Evolutionary conservation across 2,329 filamentous ascomycete species (phyloP).

Genomic region (Tolypocladium endophyticum): DNA sequence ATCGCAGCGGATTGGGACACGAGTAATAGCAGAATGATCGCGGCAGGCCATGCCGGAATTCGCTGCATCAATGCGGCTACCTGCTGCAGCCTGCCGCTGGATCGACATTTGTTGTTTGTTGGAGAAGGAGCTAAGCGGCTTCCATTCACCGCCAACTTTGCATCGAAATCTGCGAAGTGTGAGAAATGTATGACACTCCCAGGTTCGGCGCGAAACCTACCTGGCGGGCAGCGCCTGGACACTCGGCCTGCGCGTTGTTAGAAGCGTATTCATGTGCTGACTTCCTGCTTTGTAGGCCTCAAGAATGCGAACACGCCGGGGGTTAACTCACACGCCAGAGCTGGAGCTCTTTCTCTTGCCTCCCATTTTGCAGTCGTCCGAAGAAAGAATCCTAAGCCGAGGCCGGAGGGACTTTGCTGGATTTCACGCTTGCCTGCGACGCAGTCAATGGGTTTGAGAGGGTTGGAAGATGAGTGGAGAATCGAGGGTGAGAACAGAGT

Average conservation of each 20-base stretch:
- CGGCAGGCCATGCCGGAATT: conserved; percentile 26
- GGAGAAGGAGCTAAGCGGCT: conserved; percentile 19
- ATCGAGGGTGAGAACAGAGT: background rate
- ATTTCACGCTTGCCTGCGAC: background rate
- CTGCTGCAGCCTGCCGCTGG: conserved; percentile 5
- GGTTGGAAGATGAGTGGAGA: background rate
- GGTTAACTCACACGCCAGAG: background rate
- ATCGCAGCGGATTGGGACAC: conserved; percentile 18
- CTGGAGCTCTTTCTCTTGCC: background rate
- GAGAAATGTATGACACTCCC: background rate
- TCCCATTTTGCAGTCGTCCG: background rate
- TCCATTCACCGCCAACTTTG: conserved; percentile 25
- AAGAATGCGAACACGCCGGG: background rate
- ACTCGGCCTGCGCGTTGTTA: background rate
- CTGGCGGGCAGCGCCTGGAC: background rate
- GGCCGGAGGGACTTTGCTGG: background rate
- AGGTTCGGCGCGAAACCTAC: background rate
- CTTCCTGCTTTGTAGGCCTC: background rate
- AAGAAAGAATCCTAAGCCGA: background rate
- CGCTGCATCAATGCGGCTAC: conserved; percentile 12
- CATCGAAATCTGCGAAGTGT: conserved; percentile 19
- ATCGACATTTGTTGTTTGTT: conserved; percentile 18
- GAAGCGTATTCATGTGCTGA: background rate
- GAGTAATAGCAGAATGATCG: conserved; percentile 17
- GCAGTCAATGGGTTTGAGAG: background rate